Conservation (phyloP, 257 asterid species). For the Nicotiana attenuata region DNA sequence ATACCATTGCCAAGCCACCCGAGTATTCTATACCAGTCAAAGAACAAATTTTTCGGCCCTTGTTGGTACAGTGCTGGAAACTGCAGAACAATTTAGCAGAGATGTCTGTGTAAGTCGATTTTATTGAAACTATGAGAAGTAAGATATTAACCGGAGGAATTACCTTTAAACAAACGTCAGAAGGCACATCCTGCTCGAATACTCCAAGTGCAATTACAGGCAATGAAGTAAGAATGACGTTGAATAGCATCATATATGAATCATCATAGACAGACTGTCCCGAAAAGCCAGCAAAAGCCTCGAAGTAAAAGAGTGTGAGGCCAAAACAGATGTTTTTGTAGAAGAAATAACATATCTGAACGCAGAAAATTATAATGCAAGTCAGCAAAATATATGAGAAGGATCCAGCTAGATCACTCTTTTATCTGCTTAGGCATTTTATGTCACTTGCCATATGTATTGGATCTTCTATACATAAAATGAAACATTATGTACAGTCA, state of each 20-base stretch:
- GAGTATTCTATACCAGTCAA: conserved; percentile 76
- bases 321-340: conserved; percentile 98
- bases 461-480: neutral
- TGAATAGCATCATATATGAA: conserved; percentile 90
- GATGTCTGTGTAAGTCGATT: neutral
- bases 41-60: conserved; percentile 85
- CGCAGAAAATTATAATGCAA: conserved; percentile 1
- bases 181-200: conserved; percentile 92
- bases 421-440: neutral
- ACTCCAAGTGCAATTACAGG: conserved; percentile 98
- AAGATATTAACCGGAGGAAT: conserved; percentile 14
- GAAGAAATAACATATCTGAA: conserved; percentile 95
- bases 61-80: conserved; percentile 96
- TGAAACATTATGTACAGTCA: conserved; percentile 7
- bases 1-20: conserved; percentile 96
- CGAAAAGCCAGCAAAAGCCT: conserved; percentile 93
- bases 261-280: conserved; percentile 91
- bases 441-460: neutral
- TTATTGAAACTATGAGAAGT: neutral
- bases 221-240: conserved; percentile 86
- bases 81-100: conserved; percentile 32
- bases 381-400: neutral
- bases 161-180: conserved; percentile 97
- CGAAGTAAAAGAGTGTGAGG: conserved; percentile 93
- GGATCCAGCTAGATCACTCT: neutral